These are phyloP conservation scores for Lachancea waltii DNA, from an alignment of 805 yeast species.

Conservation along the genomic window DNA sequence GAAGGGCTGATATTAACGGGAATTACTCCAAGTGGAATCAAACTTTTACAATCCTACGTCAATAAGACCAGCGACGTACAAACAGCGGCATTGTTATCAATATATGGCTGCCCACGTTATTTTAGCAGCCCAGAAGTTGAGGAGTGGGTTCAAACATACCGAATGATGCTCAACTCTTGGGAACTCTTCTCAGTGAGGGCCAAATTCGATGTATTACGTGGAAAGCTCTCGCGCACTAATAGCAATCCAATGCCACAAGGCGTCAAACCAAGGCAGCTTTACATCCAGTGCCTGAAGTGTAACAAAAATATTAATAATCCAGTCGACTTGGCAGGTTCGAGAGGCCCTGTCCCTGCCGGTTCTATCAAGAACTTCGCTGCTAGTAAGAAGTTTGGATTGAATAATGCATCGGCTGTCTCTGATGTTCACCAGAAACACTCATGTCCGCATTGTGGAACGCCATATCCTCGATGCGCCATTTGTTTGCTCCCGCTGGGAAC, in stretches of 20 bases:
- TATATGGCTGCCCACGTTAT: constrained; percentile 80
- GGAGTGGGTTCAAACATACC: constrained; percentile 70
- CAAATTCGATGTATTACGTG: constrained; percentile 73
- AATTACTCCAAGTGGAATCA: constrained; percentile 77
- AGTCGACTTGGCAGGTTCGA: constrained; percentile 5
- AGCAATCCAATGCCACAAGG: constrained; percentile 43
- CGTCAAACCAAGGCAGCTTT: constrained; percentile 65
- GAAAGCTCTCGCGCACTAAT: constrained; percentile 51
- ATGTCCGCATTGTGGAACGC: constrained; percentile 84
- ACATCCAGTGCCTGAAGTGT: constrained; percentile 75
- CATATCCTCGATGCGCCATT: constrained; percentile 85
- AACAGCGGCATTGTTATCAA: constrained; percentile 75
- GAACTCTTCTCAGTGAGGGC: constrained; percentile 71
- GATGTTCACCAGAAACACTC: constrained; percentile 24
- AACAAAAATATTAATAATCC: constrained; percentile 57
- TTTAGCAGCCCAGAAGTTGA: constrained; percentile 67
- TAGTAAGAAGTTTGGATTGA: constrained; percentile 11
- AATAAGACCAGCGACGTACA: constrained; percentile 88
- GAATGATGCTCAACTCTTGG: constrained; percentile 73
- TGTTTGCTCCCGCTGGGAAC: constrained; percentile 76
- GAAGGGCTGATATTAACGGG: constrained; percentile 92
- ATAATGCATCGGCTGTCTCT: constrained; percentile 12
- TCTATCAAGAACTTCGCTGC: constrained; percentile 8
- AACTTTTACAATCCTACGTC: constrained; percentile 77
- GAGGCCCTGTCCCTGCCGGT: constrained; percentile 12